Conservation (phyloP, 2,329 filamentous ascomycete genomes). For the Graphilbum ipis-grandicollis region DNA sequence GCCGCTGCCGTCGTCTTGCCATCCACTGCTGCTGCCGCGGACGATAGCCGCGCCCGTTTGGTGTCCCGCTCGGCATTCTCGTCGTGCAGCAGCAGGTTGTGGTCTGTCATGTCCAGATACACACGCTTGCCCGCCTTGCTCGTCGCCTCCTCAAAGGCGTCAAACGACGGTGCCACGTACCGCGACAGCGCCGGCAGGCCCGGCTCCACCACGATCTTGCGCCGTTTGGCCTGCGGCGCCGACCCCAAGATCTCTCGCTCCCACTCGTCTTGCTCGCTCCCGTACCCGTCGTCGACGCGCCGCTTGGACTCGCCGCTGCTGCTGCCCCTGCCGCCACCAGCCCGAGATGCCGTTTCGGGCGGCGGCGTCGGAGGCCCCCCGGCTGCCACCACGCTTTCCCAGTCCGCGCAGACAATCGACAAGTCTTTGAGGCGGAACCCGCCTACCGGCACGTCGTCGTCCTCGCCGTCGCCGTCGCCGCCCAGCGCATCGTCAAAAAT, state of each 20-base stretch:
- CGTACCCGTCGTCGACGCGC: slow-evolving; percentile 18
- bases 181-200: slow-evolving; percentile 40
- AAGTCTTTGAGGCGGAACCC: slow-evolving; percentile 68
- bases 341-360: too few species aligned
- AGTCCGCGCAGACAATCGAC: slow-evolving; percentile 72
- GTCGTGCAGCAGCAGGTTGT: slow-evolving; percentile 69
- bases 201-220: slow-evolving; percentile 31
- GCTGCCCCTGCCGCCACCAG: too few species aligned
- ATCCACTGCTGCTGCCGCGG: too few species aligned
- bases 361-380: slow-evolving; percentile 19
- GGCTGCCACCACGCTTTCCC: too few species aligned
- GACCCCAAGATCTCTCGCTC: slow-evolving; percentile 35
- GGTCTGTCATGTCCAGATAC: slow-evolving; percentile 74
- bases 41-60: slow-evolving; percentile 33
- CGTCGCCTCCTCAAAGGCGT: slow-evolving; percentile 62
- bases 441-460: slow-evolving; percentile 48
- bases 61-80: slow-evolving; percentile 44
- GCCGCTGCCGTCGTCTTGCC: too few species aligned
- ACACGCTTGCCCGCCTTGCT: slow-evolving; percentile 61
- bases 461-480: slow-evolving; percentile 27
- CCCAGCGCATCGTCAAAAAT: slow-evolving; percentile 17
- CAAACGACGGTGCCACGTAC: slow-evolving; percentile 54
- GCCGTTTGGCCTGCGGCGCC: slow-evolving; percentile 36
- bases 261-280: slow-evolving; percentile 42
- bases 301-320: slow-evolving; percentile 19